Base-by-base conservation (phyloP, 2,329 filamentous ascomycete species). In the Alternaria solani region DNA sequence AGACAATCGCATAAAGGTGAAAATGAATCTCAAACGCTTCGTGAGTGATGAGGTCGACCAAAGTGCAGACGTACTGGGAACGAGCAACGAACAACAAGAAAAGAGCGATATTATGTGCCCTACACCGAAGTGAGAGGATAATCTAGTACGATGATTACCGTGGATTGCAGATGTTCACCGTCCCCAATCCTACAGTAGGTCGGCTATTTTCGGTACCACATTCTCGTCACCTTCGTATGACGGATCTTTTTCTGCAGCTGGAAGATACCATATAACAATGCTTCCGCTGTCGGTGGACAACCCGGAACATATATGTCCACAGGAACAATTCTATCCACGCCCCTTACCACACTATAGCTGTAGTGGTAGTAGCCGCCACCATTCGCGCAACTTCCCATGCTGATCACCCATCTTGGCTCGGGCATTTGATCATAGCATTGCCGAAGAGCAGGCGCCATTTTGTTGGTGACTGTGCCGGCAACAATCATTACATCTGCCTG, bases 401-500 rank as follows among this genome's bases (percentile, higher is more conserved):
- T 91, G 72, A 91, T 86, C 28, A 94, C 92, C 92, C 92, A 96
- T 74, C 90, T 87, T 25, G 93, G 93, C 26, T 96, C 93, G 30
- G 93, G 92, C 93, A 96, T 96, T 84, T 96, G 93, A 79, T 97
- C 93, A 82, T 97, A 97, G 62, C 95, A 90, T 81, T 94, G 91
- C 79, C 93, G 86, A 75, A 97, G 82, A 36, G 93, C 93, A 2
- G 93, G 92, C 0, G 92, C 93, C 93, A 96, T 96, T 84, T 97
- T 96, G 85, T 96, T 96, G 69, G 92, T 95, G 63, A 97, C 86
- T 26, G 93, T 96, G 57, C 93, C 93, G 18, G 93, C 93, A 25
- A 96, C 93, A 73, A 96, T 95, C 92, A 96, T 95, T 66, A 96
- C 91, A 79, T 96, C 93, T 56, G 92, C 92, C 81, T 96, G 92